Evolutionary conservation across 2,329 filamentous ascomycete species (phyloP), one percentile per base, ranked within the genome.

Genomic region (Domatiomyces globalis): DNA sequence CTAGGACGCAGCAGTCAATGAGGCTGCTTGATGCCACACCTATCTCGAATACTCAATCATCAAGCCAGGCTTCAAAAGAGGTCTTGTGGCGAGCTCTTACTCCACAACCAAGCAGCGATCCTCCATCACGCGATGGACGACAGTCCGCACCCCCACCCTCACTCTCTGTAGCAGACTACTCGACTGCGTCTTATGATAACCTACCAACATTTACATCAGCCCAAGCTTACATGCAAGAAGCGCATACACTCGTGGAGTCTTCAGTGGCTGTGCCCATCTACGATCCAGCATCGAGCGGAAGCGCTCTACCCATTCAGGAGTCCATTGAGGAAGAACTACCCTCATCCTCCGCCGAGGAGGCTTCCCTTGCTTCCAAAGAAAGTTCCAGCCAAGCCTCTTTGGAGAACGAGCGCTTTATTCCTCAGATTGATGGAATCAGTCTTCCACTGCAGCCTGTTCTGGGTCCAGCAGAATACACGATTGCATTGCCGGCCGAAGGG

Each of bases 331-430:
- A 59, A 22, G 58, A 59, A 46, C 49, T 48, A 42, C 54, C 46
- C 10, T 49, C 53, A 36, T 53, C 43, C 9, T 54, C 51, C 17
- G 56, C 51, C 5, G 55, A 55, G 36, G 51, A 48, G 5, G 51
- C 50, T 5, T 57, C 57, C 2, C 48, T 49, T 19, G 54, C 54
- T 20, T 61, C 58, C 15, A 61, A 61, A 39, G 42, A 33, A 25
- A 59, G 51, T 42, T 61, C 58, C n/a, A 61, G 58, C 49, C 58
- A 60, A 53, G 56, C 58, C 20, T 61, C 58, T 18, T 43, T 61
- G 20, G 51, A 59, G 19, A 58, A 57, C 46, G 57, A 61, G 43
- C 53, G 51, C 20, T 50, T 58, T 18, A 39, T 58, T n/a, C 42
- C 50, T 19, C 56, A 55, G 39, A 36, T 54, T 20, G 57, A 58